Conservation (phyloP, 345 rosid genomes). For the Sonneratia caseolaris region DNA sequence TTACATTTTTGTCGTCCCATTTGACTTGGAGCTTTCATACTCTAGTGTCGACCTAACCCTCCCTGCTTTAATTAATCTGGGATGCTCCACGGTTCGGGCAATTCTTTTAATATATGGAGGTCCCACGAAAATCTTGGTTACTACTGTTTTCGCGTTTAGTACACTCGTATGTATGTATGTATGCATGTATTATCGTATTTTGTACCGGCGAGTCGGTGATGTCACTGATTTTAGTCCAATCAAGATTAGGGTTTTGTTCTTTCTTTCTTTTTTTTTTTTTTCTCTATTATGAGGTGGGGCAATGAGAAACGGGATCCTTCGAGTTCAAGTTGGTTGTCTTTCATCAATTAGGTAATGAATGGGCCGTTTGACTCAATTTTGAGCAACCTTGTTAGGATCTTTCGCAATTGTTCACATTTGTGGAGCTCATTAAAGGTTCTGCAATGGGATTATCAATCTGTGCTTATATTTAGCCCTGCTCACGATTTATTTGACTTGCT, state of each 20-base stretch:
- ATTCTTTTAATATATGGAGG: slow-evolving; percentile 15
- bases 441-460: background rate
- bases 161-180: background rate
- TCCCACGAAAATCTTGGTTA: slow-evolving; percentile 17
- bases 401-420: background rate
- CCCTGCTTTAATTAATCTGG: slow-evolving; percentile 9
- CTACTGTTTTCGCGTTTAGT: background rate
- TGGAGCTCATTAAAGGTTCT: background rate
- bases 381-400: too few species aligned
- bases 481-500: slow-evolving; percentile 4
- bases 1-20: slow-evolving; percentile 9
- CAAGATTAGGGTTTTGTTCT: slow-evolving; percentile 19
- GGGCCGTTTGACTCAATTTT: background rate
- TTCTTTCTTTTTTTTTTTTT: background rate
- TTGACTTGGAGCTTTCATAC: slow-evolving; percentile 26
- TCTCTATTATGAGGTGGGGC: background rate
- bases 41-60: slow-evolving; percentile 18
- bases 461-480: background rate
- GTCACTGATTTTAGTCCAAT: slow-evolving; percentile 12
- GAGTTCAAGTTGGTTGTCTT: too few species aligned
- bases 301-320: background rate
- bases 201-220: background rate
- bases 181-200: background rate
- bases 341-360: background rate
- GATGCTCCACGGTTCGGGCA: slow-evolving; percentile 5